phyloP scores from a whole-genome alignment of 164 flowering plant species.

The Liriodendron chinense region DNA sequence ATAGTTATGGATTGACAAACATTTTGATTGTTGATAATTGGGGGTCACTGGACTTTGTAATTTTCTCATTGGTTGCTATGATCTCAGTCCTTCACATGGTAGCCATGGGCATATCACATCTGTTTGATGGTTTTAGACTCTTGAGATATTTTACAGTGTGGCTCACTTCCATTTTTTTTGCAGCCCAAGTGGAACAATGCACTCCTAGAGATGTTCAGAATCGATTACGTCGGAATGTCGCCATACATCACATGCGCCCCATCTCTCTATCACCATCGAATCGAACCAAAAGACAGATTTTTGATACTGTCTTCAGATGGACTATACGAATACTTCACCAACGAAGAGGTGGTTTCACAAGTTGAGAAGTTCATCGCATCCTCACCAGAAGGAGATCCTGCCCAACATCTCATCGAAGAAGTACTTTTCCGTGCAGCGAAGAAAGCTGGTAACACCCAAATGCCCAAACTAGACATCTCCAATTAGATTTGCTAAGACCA shows the following conservation, averaged over 20 bases:
- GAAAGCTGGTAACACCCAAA: conserved; percentile 59
- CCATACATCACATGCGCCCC: conserved; percentile 78
- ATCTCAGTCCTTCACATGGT: background rate
- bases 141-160: background rate
- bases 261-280: conserved; percentile 66
- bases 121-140: background rate
- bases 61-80: background rate
- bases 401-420: conserved; percentile 87
- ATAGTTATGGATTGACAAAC: background rate
- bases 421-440: conserved; percentile 84
- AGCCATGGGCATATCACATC: background rate
- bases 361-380: conserved; percentile 68
- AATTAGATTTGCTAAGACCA: background rate
- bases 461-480: background rate
- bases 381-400: conserved; percentile 91
- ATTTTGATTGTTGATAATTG: background rate
- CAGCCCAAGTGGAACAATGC: conserved; percentile 92
- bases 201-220: conserved; percentile 77
- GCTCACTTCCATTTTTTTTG: conserved; percentile 3
- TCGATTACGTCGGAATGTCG: conserved; percentile 64
- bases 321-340: conserved; percentile 88
- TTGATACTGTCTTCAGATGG: conserved; percentile 85
- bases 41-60: background rate
- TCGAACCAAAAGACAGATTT: conserved; percentile 69
- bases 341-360: conserved; percentile 80